Conservation (phyloP, 2,329 filamentous ascomycete species). For the Cordyceps fumosorosea region DNA sequence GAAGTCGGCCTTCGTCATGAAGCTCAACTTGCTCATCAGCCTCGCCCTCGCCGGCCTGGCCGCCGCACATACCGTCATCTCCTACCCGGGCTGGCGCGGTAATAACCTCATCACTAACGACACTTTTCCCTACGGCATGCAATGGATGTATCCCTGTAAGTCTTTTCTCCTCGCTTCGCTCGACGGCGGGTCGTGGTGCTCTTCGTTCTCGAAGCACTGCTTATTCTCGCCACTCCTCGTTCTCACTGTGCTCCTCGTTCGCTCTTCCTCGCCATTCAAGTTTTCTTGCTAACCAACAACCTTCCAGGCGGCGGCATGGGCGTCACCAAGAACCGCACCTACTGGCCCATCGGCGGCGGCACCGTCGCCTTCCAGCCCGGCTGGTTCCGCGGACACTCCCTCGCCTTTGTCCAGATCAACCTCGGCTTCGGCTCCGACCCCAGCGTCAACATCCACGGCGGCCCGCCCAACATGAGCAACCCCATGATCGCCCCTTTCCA, state of each 20-base stretch:
- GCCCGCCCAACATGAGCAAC: slow-evolving; percentile 81
- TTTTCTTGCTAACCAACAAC: neutral
- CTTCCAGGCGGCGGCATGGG: slow-evolving; percentile 72
- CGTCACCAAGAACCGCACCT: slow-evolving; percentile 74
- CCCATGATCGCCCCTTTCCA: slow-evolving; percentile 76
- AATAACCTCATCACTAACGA: slow-evolving; percentile 77
- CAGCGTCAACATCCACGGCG: slow-evolving; percentile 38
- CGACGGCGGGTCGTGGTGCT: neutral
- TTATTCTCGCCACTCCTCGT: too few relatives aligned
- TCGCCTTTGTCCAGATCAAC: slow-evolving; percentile 84
- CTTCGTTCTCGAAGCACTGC: neutral
- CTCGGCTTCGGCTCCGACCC: slow-evolving; percentile 71
- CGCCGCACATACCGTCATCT: slow-evolving; percentile 72
- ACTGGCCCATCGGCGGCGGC: slow-evolving; percentile 83
- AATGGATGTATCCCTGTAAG: slow-evolving; percentile 94
- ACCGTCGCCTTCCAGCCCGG: slow-evolving; percentile 88
- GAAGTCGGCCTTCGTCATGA: slow-evolving; percentile 21
- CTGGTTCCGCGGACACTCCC: slow-evolving; percentile 86
- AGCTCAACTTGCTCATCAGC: slow-evolving; percentile 33
- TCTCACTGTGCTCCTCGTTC: neutral
- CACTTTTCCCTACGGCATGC: slow-evolving; percentile 81
- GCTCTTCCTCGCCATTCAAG: too few relatives aligned
- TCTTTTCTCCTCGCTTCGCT: slow-evolving; percentile 20
- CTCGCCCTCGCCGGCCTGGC: slow-evolving; percentile 42
- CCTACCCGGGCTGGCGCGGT: slow-evolving; percentile 81